These are phyloP conservation scores for Acer yangbiense DNA, from an alignment of 345 rosid species.

Conservation along the genomic window DNA sequence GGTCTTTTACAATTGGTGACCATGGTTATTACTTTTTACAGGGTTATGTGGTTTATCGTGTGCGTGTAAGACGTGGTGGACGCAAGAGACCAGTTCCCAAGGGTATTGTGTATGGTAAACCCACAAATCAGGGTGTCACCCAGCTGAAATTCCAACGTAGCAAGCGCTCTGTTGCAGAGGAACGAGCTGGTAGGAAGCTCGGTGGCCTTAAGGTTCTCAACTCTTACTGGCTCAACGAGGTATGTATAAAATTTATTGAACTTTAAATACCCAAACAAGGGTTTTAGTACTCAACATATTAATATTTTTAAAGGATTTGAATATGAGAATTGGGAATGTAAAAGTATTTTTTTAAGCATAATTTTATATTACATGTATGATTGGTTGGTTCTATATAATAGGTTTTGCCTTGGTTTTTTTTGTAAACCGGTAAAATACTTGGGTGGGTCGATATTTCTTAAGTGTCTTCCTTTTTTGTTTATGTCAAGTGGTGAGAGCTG, in stretches of 20 bases:
- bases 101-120: conserved; percentile 92
- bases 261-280: not conserved
- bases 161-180: conserved; percentile 86
- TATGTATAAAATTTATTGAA: conserved; percentile 17
- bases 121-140: conserved; percentile 88
- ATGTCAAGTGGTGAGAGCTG: not conserved
- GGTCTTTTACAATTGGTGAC: not conserved
- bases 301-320: not conserved
- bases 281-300: not conserved
- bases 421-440: not conserved
- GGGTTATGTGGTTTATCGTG: conserved; percentile 82
- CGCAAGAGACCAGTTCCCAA: conserved; percentile 86
- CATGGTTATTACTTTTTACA: conserved; percentile 16
- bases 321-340: not conserved
- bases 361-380: not conserved
- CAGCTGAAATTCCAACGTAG: conserved; percentile 84
- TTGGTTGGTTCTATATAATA: not conserved
- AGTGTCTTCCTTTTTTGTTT: not conserved
- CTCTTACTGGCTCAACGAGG: conserved; percentile 93
- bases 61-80: conserved; percentile 89
- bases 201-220: conserved; percentile 79
- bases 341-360: not conserved
- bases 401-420: not conserved
- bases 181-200: conserved; percentile 76
- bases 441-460: not conserved